Percentiles rank a stretch among this genome's conserved stretches.
These are phyloP conservation scores for Penicillium rolfsii DNA, from an alignment of 2,329 filamentous ascomycete species.

Conservation along the genomic window DNA sequence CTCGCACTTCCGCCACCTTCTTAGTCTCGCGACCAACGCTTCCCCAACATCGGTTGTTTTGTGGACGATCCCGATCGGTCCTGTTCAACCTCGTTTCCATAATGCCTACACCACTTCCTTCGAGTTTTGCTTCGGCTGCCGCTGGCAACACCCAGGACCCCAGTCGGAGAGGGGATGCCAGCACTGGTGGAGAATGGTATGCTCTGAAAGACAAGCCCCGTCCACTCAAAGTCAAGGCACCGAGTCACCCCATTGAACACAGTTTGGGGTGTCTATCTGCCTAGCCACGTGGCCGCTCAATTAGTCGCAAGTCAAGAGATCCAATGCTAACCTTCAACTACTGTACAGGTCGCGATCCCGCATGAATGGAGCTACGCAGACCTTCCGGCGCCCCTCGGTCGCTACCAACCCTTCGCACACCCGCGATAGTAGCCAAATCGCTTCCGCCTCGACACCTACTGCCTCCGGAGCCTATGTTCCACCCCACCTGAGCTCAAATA, in stretches of 20 bases:
- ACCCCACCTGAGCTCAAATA: slow-evolving; percentile 61
- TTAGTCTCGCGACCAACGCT: slow-evolving; percentile 31
- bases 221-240: background rate
- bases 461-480: slow-evolving; percentile 60
- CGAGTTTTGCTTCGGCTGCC: slow-evolving; percentile 82
- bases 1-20: slow-evolving; percentile 26
- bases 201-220: slow-evolving; percentile 34
- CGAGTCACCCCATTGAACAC: background rate
- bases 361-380: slow-evolving; percentile 68
- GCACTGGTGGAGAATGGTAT: slow-evolving; percentile 73
- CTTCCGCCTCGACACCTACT: slow-evolving; percentile 46
- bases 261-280: background rate
- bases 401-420: slow-evolving; percentile 57
- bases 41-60: slow-evolving; percentile 25
- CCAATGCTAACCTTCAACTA: slow-evolving; percentile 24
- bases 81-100: slow-evolving; percentile 31
- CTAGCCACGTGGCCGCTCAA: slow-evolving; percentile 4
- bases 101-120: slow-evolving; percentile 76
- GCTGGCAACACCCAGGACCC: slow-evolving; percentile 71
- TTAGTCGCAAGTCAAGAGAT: slow-evolving; percentile 14
- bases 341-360: slow-evolving; percentile 60
- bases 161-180: slow-evolving; percentile 61
- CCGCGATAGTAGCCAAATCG: slow-evolving; percentile 47
- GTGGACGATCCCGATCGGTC: slow-evolving; percentile 31
- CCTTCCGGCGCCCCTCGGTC: slow-evolving; percentile 66